Evolutionary conservation across 176 grass and related monocot genomes (phyloP), one percentile per base, ranked within the genome.

Genomic region (Raddia guianensis): DNA sequence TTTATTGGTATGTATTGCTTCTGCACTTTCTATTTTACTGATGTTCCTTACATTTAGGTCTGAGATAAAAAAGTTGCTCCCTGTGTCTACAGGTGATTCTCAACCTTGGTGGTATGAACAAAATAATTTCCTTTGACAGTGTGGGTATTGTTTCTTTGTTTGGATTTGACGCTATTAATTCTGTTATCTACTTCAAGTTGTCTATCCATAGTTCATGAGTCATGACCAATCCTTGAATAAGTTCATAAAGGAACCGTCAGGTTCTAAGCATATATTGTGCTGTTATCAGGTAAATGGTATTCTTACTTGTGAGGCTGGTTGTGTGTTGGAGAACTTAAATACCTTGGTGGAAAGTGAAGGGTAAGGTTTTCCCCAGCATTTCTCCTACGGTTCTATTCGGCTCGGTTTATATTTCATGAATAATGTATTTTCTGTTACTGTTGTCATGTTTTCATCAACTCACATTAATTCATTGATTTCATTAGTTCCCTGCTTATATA

Each of bases 221-320:
- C n/a, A 49, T 34, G 9, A 68, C 45, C 45, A 75, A 73, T 49
- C 43, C n/a, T 35, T 63, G 54, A 67, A 68, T 53, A 61, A 54
- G 66, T 81, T 86, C 50, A 73, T 6, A 48, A 64, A 74, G 53
- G 62, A 86, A 49, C 11, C 80, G 13, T 27, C 21, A 77, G 61
- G 35, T 83, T 63, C 79, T 72, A 83, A 91, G 64, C 50, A 84
- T 88, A 6, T 89, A 43, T 63, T 67, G 80, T 90, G 58, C 27
- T 94, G 58, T 49, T 87, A 48, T 69, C 79, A 98, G 95, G 84
- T 98, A 76, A 98, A 92, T 90, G 95, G 92, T 67, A 94, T 98
- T 88, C 89, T 98, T 84, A 94, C 88, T 54, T 94, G 92, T 78
- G 92, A 98, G 87, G 95, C 88, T 86, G 92, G 95, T 74, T 94